These are phyloP conservation scores for Citrus mangshanensis DNA, from an alignment of 345 rosid genomes.

Conservation along the genomic window DNA sequence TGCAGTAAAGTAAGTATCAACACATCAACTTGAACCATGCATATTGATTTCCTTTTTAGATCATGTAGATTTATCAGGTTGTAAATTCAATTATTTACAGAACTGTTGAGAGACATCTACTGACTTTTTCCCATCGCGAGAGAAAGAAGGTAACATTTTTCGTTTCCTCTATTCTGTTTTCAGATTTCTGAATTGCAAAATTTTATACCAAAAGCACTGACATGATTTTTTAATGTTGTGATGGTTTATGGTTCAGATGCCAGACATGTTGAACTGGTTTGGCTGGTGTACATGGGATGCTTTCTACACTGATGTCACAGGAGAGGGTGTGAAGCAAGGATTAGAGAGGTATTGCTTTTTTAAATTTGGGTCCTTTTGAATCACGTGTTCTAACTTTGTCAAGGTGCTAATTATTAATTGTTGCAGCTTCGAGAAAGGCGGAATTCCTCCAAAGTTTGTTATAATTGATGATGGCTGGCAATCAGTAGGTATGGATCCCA, in stretches of 20 bases:
- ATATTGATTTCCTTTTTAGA: not conserved
- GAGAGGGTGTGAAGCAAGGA: conserved; percentile 57
- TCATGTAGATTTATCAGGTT: conserved; percentile 1
- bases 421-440: conserved; percentile 55
- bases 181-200: not conserved
- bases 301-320: conserved; percentile 58
- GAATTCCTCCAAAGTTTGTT: conserved; percentile 59
- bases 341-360: conserved; percentile 38
- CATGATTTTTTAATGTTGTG: not conserved
- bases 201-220: not conserved
- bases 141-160: conserved; percentile 43
- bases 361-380: not conserved
- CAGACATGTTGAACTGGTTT: conserved; percentile 69
- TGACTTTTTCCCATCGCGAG: conserved; percentile 63
- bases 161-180: not conserved
- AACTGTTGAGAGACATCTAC: conserved; percentile 52
- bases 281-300: conserved; percentile 90
- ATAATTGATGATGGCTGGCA: conserved; percentile 78
- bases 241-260: conserved; percentile 40
- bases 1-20: conserved; percentile 49
- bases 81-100: conserved; percentile 22
- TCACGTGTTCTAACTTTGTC: not conserved
- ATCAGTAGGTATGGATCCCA: conserved; percentile 65
- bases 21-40: not conserved
- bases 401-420: not conserved